A percentile compares a stretch with the other conserved stretches of the same genome.
These are phyloP conservation scores for Astragalus glycyphyllos DNA, from an alignment of 306 rosid genomes.

Conservation along the genomic window DNA sequence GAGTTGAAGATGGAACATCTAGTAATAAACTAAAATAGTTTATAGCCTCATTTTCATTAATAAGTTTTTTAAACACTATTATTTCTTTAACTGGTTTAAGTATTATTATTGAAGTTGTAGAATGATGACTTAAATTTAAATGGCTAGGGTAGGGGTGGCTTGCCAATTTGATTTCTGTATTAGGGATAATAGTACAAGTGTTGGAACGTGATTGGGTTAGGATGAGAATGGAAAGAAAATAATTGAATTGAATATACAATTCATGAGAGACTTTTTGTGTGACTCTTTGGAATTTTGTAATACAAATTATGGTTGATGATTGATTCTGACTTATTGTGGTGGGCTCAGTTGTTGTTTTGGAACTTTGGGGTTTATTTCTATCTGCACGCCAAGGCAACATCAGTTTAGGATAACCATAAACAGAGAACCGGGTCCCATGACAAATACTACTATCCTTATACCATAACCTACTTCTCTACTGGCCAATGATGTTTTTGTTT, in stretches of 20 bases:
- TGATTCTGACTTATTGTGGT: no score
- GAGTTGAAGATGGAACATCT: no score
- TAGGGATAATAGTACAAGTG: not conserved
- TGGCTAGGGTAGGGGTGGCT: no score
- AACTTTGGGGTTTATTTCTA: no score
- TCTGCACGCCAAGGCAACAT: slow-evolving; percentile 12
- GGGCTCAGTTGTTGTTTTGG: no score
- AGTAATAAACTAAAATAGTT: not conserved
- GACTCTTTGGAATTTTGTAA: no score
- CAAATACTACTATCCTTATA: not conserved
- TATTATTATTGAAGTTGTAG: not conserved
- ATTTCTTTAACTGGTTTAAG: not conserved
- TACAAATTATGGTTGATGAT: no score
- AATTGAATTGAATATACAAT: not conserved
- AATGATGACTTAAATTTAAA: not conserved
- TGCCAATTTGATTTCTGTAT: not conserved
- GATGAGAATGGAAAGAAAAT: slow-evolving; percentile 4
- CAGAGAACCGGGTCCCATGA: not conserved
- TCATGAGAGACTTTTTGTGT: not conserved
- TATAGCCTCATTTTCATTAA: no score
- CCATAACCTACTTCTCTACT: not conserved
- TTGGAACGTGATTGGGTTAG: slow-evolving; percentile 15
- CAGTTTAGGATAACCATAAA: slow-evolving; percentile 2
- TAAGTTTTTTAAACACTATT: not conserved
- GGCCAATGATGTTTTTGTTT: not conserved